Evolutionary conservation across 768 basidiomycete species (phyloP), one percentile per base, ranked within the genome.

Genomic region (Neoboletus subvelutipes): DNA sequence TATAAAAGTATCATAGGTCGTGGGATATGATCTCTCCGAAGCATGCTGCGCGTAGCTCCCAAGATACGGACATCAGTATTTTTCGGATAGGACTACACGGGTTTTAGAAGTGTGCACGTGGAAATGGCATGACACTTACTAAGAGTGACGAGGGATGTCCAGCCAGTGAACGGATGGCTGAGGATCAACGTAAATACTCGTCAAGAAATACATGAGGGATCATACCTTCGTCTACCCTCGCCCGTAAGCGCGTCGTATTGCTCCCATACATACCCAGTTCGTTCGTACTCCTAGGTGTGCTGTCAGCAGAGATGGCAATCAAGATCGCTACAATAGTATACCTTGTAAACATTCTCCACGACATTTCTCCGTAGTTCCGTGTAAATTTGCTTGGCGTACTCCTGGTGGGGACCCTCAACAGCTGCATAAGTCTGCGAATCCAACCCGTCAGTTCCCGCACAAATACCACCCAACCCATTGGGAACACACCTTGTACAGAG

Each of bases 211-310:
- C 28, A n/a, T 18, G 41, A 39, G 20, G 22, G 39, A 46, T 64
- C 78, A n/a, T 58, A 89, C 91, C 92, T 96, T 76, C 95, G 75
- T 68, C 80, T 80, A 2, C 95, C 95, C 69, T 92, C 83, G 18
- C 95, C 95, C 17, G 84, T 90, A 4, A 78, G 70, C 1, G 93
- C 77, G 70, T 98, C 88, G 70, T 98, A 98, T 72, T 98, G 96
- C 73, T 98, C 95, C 95, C 95, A 98, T 17, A 93, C 92, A 69
- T 93, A 96, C 4, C 94, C 94, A 4, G 94, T 97, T 29, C 90
- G 83, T 67, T 92, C 79, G 70, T 93, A 97, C 74, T 97, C 93
- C 92, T 94, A 62, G 15, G 49, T 8, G 29, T 47, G 9, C 2
- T 31, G 31, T 70, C 24, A 63, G 50, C 20, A 50, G 40, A 37